Evolutionary conservation across 2,329 filamentous ascomycete species (phyloP), one percentile per base, ranked within the genome.

Genomic region (Alternaria infectoria): DNA sequence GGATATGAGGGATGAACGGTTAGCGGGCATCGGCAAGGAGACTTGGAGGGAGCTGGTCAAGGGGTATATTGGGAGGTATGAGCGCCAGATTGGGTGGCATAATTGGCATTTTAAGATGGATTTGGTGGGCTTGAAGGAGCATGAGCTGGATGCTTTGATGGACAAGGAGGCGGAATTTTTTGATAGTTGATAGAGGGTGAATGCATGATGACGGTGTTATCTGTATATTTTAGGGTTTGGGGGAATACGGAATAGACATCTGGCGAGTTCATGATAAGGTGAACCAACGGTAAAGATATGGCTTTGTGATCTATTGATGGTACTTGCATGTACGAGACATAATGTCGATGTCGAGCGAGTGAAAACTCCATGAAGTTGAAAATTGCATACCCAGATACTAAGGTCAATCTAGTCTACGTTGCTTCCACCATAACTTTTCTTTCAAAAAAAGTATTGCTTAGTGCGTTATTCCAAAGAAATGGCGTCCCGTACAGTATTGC

Each of bases 21-120:
- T 71, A 11, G 25, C 44, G 15, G 54, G 28, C 1, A 5, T 67
- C 25, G 60, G n/a, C 10, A 45, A 55, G 28, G 30, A 49, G 17
- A 49, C 51, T 9, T 74, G 71, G 71, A 70, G 70, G 45, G 58
- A 70, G 7, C 45, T 70, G 59, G 69, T 65, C 10, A 61, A 45
- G 7, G 61, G 51, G 1, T 74, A 68, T 54, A 67, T 63, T 19
- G 62, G 61, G 30, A 54, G 54, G 32, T 60, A 73, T 57, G 56
- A 51, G 2, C 32, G 17, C 6, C 59, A 59, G 19, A 47, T 57
- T 9, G 58, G 58, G 12, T 62, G 59, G 59, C 55, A 59, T 32
- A 62, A 65, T 26, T 61, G 58, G 46, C 68, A 68, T 46, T 66
- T 67, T 19, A 65, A 61, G 51, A 52, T 57, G 21, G 63, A 56